Conservation (phyloP, 164 flowering plant species). For the Santalum album region DNA sequence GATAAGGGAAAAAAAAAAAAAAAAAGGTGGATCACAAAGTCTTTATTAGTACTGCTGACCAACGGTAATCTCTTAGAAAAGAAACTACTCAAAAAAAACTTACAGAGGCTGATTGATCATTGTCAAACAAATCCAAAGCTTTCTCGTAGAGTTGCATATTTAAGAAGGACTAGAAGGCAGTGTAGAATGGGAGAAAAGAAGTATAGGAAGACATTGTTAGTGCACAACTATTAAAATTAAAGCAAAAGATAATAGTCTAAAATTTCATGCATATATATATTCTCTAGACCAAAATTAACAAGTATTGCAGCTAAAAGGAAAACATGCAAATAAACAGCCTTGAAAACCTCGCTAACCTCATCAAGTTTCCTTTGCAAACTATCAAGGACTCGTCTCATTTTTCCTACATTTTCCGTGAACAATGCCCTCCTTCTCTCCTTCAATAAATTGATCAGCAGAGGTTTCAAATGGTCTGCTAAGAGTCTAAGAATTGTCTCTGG, state of each 20-base stretch:
- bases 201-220: background rate
- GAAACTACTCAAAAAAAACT: slow-evolving; percentile 16
- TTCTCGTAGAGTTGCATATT: slow-evolving; percentile 89
- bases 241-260: background rate
- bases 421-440: slow-evolving; percentile 67
- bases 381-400: slow-evolving; percentile 54
- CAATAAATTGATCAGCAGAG: slow-evolving; percentile 64
- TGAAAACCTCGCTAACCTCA: slow-evolving; percentile 45
- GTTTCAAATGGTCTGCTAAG: slow-evolving; percentile 66
- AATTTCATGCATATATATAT: too few species aligned
- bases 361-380: slow-evolving; percentile 74
- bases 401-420: slow-evolving; percentile 72
- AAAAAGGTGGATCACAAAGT: too few species aligned
- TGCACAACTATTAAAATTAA: background rate
- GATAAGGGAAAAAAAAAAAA: background rate
- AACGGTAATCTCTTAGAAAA: slow-evolving; percentile 4
- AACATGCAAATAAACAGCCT: background rate
- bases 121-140: slow-evolving; percentile 88
- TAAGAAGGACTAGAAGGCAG: slow-evolving; percentile 45
- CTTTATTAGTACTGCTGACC: background rate
- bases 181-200: background rate
- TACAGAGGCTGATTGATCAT: slow-evolving; percentile 79
- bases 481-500: slow-evolving; percentile 41
- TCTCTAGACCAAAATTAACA: too few species aligned
- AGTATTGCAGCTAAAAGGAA: background rate